Percentiles rank a stretch among this genome's conserved stretches.
Evolutionary conservation across 345 rosid species (phyloP).

Genomic region (Diplotaxis tenuifolia): DNA sequence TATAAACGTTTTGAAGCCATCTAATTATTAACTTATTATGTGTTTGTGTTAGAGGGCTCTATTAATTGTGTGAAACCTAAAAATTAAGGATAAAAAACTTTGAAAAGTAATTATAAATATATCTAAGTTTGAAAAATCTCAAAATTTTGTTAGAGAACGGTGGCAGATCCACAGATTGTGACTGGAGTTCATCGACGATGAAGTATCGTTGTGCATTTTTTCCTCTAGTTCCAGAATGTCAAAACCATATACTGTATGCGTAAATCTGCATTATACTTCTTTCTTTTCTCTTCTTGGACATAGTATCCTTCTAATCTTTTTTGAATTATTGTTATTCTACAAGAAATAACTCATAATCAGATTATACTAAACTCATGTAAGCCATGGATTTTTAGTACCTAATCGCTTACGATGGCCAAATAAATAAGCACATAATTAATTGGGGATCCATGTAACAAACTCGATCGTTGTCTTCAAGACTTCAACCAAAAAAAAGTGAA

Average conservation of each 20-base stretch:
- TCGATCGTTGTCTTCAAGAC: neutral
- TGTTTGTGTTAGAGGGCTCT: neutral
- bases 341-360: neutral
- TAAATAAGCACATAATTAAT: neutral
- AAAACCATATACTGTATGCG: neutral
- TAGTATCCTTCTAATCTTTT: neutral
- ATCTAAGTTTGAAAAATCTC: neutral
- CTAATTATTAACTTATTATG: neutral
- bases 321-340: neutral
- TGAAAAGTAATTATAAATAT: neutral
- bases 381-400: neutral
- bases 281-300: neutral
- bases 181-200: neutral
- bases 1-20: neutral
- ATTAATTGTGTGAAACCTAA: neutral
- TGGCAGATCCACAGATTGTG: neutral
- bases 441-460: neutral
- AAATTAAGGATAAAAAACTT: neutral
- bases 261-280: neutral
- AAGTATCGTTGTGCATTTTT: neutral
- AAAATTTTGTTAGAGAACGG: neutral
- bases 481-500: neutral
- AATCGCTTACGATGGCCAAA: neutral
- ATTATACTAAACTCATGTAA: neutral
- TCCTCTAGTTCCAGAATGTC: neutral